Conservation (phyloP, 495 filamentous ascomycete species). For the Paragyromitra xinjiangensis region DNA sequence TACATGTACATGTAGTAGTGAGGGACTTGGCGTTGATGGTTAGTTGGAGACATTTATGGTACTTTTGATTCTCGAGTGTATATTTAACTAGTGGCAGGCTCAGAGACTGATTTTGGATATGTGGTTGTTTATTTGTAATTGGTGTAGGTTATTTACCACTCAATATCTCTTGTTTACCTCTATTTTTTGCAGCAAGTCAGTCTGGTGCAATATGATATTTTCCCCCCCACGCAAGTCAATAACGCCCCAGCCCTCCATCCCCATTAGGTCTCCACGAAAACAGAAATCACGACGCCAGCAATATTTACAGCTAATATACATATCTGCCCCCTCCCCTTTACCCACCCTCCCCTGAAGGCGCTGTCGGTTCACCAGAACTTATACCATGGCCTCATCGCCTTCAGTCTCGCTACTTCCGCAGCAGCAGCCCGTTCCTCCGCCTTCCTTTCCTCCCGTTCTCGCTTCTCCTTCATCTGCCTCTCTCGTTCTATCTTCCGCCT, state of each 20-base stretch:
- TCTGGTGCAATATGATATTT: neutral
- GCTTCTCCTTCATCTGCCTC: slow-evolving; percentile 63
- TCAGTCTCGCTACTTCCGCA: slow-evolving; percentile 23
- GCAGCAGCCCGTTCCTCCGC: slow-evolving; percentile 20
- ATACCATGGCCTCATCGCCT: slow-evolving; percentile 47
- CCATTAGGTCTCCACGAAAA: neutral
- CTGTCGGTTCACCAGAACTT: slow-evolving; percentile 46
- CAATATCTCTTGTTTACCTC: neutral
- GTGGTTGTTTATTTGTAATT: neutral
- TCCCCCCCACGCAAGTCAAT: slow-evolving; percentile 2
- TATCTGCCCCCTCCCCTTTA: neutral
- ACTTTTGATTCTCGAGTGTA: slow-evolving; percentile 14
- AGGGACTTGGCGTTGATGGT: slow-evolving; percentile 29
- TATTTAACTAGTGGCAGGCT: slow-evolving; percentile 2
- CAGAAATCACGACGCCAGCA: slow-evolving; percentile 8
- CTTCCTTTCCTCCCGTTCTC: slow-evolving; percentile 45
- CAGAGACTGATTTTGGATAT: slow-evolving; percentile 1
- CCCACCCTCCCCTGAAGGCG: neutral
- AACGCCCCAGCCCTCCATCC: neutral
- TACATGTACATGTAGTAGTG: neutral
- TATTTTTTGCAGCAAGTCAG: neutral
- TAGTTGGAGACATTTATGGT: slow-evolving; percentile 2
- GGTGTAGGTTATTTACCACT: neutral
- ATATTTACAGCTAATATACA: slow-evolving; percentile 49
- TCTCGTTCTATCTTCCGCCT: slow-evolving; percentile 73